phyloP scores from a whole-genome alignment of 2,329 filamentous ascomycete species.

The Fusarium beomiforme region DNA sequence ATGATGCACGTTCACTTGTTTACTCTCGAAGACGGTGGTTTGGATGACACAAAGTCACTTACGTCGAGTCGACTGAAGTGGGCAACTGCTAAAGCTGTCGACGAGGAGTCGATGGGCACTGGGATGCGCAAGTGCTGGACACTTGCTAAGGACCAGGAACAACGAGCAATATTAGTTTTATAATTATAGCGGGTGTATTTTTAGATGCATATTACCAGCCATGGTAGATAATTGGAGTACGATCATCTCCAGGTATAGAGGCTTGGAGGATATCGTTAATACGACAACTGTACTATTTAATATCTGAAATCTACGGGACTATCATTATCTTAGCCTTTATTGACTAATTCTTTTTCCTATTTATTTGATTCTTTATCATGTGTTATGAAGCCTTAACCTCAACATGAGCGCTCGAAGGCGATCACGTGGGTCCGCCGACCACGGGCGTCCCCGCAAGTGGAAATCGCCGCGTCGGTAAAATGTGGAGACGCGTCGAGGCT shows the following conservation, averaged over 20 bases:
- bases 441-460: neutral
- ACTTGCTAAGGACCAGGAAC: constrained; percentile 47
- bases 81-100: constrained; percentile 53
- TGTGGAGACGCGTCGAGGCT: constrained; percentile 42
- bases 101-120: constrained; percentile 65
- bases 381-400: neutral
- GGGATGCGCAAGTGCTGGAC: constrained; percentile 69
- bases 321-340: too few species aligned
- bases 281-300: neutral
- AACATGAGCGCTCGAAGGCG: neutral
- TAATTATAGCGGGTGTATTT: neutral
- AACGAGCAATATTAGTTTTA: constrained; percentile 13
- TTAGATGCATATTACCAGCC: neutral
- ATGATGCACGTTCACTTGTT: constrained; percentile 68
- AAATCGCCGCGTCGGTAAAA: constrained; percentile 24
- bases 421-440: constrained; percentile 26
- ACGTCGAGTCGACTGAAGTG: constrained; percentile 45
- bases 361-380: neutral
- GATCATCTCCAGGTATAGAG: neutral
- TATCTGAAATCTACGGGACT: neutral
- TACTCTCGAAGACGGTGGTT: constrained; percentile 41
- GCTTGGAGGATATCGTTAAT: neutral
- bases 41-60: constrained; percentile 6
- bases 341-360: too few species aligned
- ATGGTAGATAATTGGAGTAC: neutral